Evolutionary conservation across 768 basidiomycete genomes (phyloP), one percentile per base, ranked within the genome.

Genomic region (Mycena floridula): DNA sequence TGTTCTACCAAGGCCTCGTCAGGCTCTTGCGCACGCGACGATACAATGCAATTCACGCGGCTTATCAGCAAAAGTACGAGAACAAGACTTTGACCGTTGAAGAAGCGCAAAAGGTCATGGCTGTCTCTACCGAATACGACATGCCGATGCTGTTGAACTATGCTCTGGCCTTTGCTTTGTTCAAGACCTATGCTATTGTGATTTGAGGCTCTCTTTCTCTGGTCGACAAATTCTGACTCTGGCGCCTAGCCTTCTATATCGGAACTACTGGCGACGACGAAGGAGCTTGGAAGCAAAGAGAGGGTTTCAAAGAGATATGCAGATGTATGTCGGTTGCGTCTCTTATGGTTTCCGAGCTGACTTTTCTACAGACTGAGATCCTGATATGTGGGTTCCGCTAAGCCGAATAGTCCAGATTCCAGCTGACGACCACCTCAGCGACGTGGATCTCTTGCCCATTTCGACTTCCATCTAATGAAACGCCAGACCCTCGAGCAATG

Each of bases 111-210:
- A 55, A 63, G 25, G 63, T 77, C 22, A 50, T 70, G 18, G 54
- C 57, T 37, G 46, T 62, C 2, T 58, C 67, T 3, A 45, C 50
- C 4, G 43, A 56, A 12, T 75, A 67, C 44, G 76, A 77, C 49
- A 73, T 76, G 70, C 73, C 74, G 4, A 42, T 51, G 13, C 44
- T 78, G 3, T 37, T 68, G 43, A 61, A 62, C 39, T 67, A 68
- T 49, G 53, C 73, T 0, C 37, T 71, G 25, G 58, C 70, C 1
- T 73, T 78, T 54, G 76, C 75, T 3, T 51, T 78, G 47, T 76
- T 77, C 64, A 76, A 75, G 57, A 76, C 75, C 3, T 76, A 73
- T 54, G 70, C 52, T 2, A 65, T 74, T 44, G 74, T 76, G 46
- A 49, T 70, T 63, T 1, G 13, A 13, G 24, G 27, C 16, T 24